Evolutionary conservation across 371 early-diverging fungal genomes (phyloP).

Genomic region (Sporodiniella umbellata): DNA sequence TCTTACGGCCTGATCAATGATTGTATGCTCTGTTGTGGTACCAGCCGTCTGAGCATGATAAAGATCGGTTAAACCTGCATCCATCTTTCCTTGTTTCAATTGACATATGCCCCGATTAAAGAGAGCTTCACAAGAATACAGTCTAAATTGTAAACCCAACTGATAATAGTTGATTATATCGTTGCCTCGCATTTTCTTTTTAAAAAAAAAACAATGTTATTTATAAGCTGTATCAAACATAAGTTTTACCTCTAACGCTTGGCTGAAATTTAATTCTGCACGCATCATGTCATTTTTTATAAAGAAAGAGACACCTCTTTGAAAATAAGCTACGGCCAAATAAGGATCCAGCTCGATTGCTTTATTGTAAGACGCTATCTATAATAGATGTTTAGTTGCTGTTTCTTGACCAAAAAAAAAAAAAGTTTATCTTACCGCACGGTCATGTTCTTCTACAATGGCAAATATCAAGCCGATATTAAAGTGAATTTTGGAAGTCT

Average conservation of each 20-base stretch:
- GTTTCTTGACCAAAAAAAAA: background rate
- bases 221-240: background rate
- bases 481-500: conserved; percentile 91
- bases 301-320: conserved; percentile 85
- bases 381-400: background rate
- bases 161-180: conserved; percentile 92
- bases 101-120: conserved; percentile 90
- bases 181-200: conserved; percentile 86
- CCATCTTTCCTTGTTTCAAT: conserved; percentile 70
- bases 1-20: conserved; percentile 71
- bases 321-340: conserved; percentile 89
- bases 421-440: conserved; percentile 55
- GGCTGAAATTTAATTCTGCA: conserved; percentile 75
- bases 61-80: conserved; percentile 75
- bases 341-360: conserved; percentile 83
- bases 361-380: conserved; percentile 71
- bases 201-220: background rate
- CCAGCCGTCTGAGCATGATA: conserved; percentile 68
- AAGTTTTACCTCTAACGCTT: conserved; percentile 57
- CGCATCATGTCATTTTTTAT: conserved; percentile 52
- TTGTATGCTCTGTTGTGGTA: conserved; percentile 70
- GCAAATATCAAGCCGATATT: conserved; percentile 87
- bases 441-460: conserved; percentile 70
- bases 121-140: conserved; percentile 83
- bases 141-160: conserved; percentile 84